Percentiles rank a stretch among this genome's conserved stretches.
These are phyloP conservation scores for Nicotiana noctiflora DNA, from an alignment of 257 asterid genomes.

Conservation along the genomic window DNA sequence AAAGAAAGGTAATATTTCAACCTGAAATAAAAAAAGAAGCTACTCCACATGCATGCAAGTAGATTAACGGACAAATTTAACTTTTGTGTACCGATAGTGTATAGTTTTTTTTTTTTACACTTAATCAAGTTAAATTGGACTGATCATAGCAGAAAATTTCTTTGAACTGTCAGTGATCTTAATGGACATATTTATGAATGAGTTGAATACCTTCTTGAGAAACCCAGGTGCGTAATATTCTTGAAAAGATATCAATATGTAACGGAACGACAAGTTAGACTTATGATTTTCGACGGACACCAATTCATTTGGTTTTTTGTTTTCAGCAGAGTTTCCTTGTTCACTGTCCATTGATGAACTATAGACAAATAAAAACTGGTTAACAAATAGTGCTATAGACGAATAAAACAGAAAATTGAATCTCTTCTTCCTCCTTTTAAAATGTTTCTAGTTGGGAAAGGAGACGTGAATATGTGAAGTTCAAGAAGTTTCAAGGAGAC, in stretches of 20 bases:
- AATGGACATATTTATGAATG: not conserved
- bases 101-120: too few species aligned
- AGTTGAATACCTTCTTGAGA: conserved; percentile 36
- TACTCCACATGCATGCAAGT: not conserved
- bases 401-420: not conserved
- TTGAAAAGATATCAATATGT: conserved; percentile 11
- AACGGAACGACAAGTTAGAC: not conserved
- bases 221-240: conserved; percentile 36
- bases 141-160: too few species aligned
- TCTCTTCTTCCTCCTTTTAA: not conserved
- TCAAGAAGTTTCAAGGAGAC: not conserved
- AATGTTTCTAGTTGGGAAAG: not conserved
- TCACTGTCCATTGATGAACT: conserved; percentile 25
- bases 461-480: not conserved
- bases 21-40: not conserved
- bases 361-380: not conserved
- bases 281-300: conserved; percentile 16
- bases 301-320: not conserved
- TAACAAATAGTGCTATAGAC: not conserved
- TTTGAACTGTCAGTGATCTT: too few species aligned
- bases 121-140: too few species aligned
- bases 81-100: too few species aligned
- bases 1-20: not conserved
- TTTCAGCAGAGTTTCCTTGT: not conserved
- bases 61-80: not conserved